These are phyloP conservation scores for Zhuliangozyma blackwelliae DNA, from an alignment of 1,139 yeast genomes.

Conservation along the genomic window DNA sequence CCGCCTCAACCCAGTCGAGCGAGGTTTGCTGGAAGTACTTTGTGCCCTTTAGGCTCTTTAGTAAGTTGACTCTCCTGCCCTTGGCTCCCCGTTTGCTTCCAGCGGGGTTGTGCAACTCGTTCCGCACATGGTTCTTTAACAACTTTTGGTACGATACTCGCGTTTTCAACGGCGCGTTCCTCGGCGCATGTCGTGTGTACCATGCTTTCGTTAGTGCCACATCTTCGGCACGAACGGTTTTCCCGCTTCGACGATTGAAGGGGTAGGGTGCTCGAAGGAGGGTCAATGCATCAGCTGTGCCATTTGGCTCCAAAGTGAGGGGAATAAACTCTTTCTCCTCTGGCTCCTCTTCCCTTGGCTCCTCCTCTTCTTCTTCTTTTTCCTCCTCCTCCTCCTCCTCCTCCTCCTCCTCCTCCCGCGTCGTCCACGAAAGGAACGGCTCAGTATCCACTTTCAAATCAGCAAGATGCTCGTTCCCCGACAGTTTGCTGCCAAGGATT, in stretches of 20 bases:
- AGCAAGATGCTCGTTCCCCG: constrained; percentile 17
- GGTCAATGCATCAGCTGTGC: constrained; percentile 56
- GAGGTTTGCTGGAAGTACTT: constrained; percentile 89
- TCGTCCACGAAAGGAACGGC: constrained; percentile 33
- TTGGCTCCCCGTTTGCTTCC: constrained; percentile 27
- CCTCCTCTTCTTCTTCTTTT: constrained; percentile 7
- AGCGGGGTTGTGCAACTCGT: constrained; percentile 54
- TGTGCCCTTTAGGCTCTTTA: constrained; percentile 68
- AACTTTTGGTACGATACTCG: constrained; percentile 85
- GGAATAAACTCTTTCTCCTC: constrained; percentile 2
- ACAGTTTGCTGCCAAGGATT: constrained; percentile 32
- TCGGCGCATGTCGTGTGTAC: constrained; percentile 69
- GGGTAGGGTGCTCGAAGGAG: constrained; percentile 84
- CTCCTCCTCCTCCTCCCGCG: constrained; percentile 7
- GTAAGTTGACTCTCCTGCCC: constrained; percentile 50
- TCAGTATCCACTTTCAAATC: constrained; percentile 32
- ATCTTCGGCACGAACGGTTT: constrained; percentile 80
- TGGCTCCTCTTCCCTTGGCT: constrained; percentile 8
- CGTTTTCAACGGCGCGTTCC: constrained; percentile 64
- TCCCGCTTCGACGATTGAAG: constrained; percentile 69
- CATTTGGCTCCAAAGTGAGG: constrained; percentile 28
- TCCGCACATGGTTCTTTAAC: constrained; percentile 67
- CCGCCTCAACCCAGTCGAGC: constrained; percentile 98
- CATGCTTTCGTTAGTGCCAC: constrained; percentile 79
- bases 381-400: constrained; percentile 4